Percentiles rank a stretch among this genome's conserved stretches.
Evolutionary conservation across 2,329 filamentous ascomycete species (phyloP).

Genomic region (Pyrenophora tritici-repentis): DNA sequence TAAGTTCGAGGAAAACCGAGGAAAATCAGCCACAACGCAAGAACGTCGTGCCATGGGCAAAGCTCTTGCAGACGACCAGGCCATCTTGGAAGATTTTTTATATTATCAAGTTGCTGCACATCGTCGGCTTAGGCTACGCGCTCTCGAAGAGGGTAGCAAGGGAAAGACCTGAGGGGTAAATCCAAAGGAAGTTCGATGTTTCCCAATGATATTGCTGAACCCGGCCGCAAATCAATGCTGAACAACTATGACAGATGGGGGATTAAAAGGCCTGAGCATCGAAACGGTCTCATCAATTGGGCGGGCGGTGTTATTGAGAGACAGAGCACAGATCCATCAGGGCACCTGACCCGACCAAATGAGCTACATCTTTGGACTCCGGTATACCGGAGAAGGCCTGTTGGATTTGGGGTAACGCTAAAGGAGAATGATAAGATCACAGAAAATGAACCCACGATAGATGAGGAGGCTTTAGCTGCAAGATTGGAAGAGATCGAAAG

Average conservation of each 20-base stretch:
- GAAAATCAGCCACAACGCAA: background rate
- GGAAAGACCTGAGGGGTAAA: too few species aligned
- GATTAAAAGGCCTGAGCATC: background rate
- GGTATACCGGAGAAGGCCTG: background rate
- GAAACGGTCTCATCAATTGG: background rate
- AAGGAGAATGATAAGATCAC: background rate
- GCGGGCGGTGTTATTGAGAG: background rate
- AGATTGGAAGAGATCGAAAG: background rate
- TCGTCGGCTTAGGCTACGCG: background rate
- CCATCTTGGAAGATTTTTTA: background rate
- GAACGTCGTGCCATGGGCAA: background rate
- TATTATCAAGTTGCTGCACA: background rate
- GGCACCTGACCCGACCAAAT: background rate
- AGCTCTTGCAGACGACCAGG: background rate
- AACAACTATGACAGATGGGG: background rate
- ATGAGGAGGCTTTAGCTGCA: background rate
- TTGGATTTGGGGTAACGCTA: background rate
- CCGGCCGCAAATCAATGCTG: background rate
- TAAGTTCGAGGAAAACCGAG: background rate
- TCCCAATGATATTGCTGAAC: too few species aligned
- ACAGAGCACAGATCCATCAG: background rate
- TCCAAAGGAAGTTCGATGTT: too few species aligned
- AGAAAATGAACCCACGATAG: background rate
- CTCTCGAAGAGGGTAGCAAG: too few species aligned
- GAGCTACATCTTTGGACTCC: conserved; percentile 1